These are phyloP conservation scores for Ogataea ganodermae DNA, from an alignment of 805 yeast species.

Conservation along the genomic window DNA sequence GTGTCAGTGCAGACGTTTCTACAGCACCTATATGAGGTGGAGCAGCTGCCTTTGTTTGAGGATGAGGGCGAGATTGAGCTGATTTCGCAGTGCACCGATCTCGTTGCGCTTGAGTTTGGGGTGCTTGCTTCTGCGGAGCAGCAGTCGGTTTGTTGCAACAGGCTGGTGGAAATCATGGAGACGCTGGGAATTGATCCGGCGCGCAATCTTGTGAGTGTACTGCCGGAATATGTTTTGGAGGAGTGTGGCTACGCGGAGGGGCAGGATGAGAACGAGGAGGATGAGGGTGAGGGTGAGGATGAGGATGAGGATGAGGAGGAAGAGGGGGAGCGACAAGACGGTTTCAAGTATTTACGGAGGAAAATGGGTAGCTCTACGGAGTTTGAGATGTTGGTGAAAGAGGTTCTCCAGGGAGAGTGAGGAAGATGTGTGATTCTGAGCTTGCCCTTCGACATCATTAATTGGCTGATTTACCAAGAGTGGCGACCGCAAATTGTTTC, in stretches of 20 bases:
- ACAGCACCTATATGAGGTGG: slow-evolving; percentile 13
- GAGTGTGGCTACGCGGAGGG: slow-evolving; percentile 2
- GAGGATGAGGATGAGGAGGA: background rate
- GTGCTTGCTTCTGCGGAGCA: background rate
- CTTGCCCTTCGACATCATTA: too few relatives aligned
- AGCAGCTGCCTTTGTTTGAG: slow-evolving; percentile 15
- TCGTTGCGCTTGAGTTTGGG: slow-evolving; percentile 16
- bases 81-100: slow-evolving; percentile 1
- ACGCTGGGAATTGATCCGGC: slow-evolving; percentile 8
- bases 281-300: background rate
- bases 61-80: slow-evolving; percentile 8
- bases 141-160: slow-evolving; percentile 1
- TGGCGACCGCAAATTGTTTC: too few relatives aligned
- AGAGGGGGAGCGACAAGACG: background rate
- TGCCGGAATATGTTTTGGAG: slow-evolving; percentile 9
- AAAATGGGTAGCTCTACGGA: slow-evolving; percentile 5
- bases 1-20: slow-evolving; percentile 6
- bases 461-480: too few relatives aligned
- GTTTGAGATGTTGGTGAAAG: slow-evolving; percentile 11
- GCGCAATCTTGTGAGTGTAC: slow-evolving; percentile 8
- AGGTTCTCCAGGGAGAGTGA: slow-evolving; percentile 4
- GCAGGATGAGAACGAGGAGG: slow-evolving; percentile 2
- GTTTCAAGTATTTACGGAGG: slow-evolving; percentile 15
- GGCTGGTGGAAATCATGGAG: slow-evolving; percentile 8
- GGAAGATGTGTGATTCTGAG: too few relatives aligned